phyloP scores from a whole-genome alignment of 306 rosid genomes.

The Castanospermum australe region DNA sequence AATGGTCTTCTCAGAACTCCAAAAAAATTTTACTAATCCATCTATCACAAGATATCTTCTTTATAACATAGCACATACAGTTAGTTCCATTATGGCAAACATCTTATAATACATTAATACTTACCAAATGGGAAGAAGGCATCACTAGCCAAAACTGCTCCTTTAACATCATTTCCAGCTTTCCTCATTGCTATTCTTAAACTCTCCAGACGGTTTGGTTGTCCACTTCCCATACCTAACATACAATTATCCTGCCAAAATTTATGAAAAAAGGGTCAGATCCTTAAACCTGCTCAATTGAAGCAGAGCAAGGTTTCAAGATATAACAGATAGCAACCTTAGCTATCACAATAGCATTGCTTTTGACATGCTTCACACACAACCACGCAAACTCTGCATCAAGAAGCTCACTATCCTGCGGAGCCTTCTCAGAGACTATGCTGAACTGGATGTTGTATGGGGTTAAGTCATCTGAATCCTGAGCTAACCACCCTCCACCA shows the following conservation, averaged over 20 bases:
- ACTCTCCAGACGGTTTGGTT: conserved; percentile 91
- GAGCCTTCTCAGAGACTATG: conserved; percentile 57
- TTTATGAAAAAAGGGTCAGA: conserved; percentile 15
- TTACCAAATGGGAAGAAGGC: conserved; percentile 98
- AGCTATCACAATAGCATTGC: conserved; percentile 89
- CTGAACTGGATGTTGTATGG: conserved; percentile 71
- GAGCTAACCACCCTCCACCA: conserved; percentile 97
- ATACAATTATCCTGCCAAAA: conserved; percentile 75
- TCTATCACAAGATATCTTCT: neutral
- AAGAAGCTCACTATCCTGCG: conserved; percentile 57
- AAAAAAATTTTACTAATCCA: neutral
- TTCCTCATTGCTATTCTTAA: conserved; percentile 80
- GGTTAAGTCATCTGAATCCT: conserved; percentile 79
- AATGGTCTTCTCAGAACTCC: neutral
- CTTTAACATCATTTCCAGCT: conserved; percentile 89
- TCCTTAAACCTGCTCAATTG: neutral
- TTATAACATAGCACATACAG: neutral
- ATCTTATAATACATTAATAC: conserved; percentile 5
- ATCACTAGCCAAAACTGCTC: conserved; percentile 94
- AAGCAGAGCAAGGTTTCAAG: neutral
- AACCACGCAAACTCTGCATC: conserved; percentile 91
- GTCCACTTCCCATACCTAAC: conserved; percentile 99
- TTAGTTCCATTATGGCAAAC: neutral
- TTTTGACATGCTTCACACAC: conserved; percentile 93
- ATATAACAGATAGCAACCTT: conserved; percentile 46